Evolutionary conservation across 2,329 filamentous ascomycete genomes (phyloP).

Genomic region (Trichoderma arundinaceum): DNA sequence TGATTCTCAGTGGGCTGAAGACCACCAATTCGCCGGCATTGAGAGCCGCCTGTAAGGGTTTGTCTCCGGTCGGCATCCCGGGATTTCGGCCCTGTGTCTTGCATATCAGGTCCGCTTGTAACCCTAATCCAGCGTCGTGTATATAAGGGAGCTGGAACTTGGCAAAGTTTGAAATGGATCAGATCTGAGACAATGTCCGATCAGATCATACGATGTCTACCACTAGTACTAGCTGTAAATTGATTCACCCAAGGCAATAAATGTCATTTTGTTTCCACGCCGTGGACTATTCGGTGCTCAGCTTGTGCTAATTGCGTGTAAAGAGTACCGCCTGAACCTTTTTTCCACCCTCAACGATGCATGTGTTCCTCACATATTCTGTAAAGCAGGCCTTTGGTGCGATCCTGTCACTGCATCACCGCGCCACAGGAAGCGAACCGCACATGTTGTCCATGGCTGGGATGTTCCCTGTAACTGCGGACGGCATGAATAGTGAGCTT

Average conservation of each 20-base stretch:
- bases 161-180: constrained; percentile 12
- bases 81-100: constrained; percentile 10
- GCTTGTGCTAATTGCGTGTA: not conserved
- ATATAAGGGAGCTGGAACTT: constrained; percentile 9
- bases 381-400: constrained; percentile 13
- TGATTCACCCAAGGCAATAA: constrained; percentile 1
- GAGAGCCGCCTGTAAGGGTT: constrained; percentile 75
- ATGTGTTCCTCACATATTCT: not conserved
- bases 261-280: not conserved
- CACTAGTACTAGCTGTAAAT: not conserved
- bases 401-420: constrained; percentile 26
- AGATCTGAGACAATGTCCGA: constrained; percentile 20
- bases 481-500: not conserved
- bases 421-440: constrained; percentile 31
- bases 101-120: constrained; percentile 9
- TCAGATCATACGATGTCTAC: constrained; percentile 7
- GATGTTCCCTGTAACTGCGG: not conserved
- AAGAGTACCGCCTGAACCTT: not conserved
- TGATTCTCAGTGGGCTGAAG: constrained; percentile 80
- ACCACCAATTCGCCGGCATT: constrained; percentile 69
- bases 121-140: constrained; percentile 4
- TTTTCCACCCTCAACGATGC: not conserved
- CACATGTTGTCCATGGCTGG: not conserved
- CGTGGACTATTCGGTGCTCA: not conserved
- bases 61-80: constrained; percentile 1